These are phyloP conservation scores for Leccinum fallax DNA, from an alignment of 1,284 basidiomycete genomes.

Conservation along the genomic window DNA sequence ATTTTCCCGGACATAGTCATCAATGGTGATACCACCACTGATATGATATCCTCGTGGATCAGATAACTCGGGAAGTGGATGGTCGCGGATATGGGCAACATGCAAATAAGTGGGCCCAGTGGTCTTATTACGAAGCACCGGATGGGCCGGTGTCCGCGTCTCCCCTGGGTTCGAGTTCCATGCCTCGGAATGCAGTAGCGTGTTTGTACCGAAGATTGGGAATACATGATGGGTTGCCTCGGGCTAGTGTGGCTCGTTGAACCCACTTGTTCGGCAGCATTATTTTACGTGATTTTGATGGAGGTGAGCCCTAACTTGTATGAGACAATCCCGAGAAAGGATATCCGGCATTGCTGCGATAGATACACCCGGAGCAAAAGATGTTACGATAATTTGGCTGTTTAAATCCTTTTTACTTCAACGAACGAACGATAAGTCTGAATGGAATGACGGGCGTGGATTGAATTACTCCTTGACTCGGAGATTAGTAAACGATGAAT, in stretches of 20 bases:
- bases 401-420: slow-evolving; percentile 14
- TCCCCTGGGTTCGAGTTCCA: slow-evolving; percentile 20
- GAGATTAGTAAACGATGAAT: not conserved
- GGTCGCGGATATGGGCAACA: slow-evolving; percentile 30
- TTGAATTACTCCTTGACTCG: slow-evolving; percentile 7
- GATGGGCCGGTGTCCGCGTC: slow-evolving; percentile 23
- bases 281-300: slow-evolving; percentile 6
- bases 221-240: slow-evolving; percentile 21
- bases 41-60: slow-evolving; percentile 33
- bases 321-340: slow-evolving; percentile 5
- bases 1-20: slow-evolving; percentile 28
- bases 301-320: slow-evolving; percentile 16
- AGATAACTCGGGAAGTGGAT: slow-evolving; percentile 27
- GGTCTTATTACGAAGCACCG: slow-evolving; percentile 23
- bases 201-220: slow-evolving; percentile 6
- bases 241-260: slow-evolving; percentile 27
- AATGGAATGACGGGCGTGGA: not conserved
- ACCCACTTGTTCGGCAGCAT: slow-evolving; percentile 21
- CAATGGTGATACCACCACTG: slow-evolving; percentile 15
- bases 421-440: slow-evolving; percentile 11
- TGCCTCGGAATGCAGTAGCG: slow-evolving; percentile 22
- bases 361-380: slow-evolving; percentile 12
- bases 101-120: slow-evolving; percentile 17
- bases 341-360: slow-evolving; percentile 14
- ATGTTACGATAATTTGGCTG: slow-evolving; percentile 10